Conservation (phyloP, 306 rosid genomes). For the Cucurbita maxima region DNA sequence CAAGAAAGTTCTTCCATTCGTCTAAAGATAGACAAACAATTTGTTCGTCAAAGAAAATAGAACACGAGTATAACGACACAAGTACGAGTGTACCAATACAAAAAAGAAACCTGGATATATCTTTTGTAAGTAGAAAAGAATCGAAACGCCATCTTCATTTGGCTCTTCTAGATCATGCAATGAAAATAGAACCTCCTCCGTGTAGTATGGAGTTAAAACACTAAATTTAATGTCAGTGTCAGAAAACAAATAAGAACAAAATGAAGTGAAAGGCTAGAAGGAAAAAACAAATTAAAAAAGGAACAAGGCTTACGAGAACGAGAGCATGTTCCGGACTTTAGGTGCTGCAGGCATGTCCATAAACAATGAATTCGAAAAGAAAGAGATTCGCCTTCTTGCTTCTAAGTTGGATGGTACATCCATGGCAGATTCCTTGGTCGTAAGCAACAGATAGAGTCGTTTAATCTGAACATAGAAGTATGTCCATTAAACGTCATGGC, state of each 20-base stretch:
- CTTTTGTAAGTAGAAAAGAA: slow-evolving; percentile 84
- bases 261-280: not conserved
- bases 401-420: slow-evolving; percentile 95
- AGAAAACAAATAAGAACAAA: not conserved
- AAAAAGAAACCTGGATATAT: slow-evolving; percentile 58
- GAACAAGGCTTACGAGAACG: slow-evolving; percentile 72
- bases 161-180: slow-evolving; percentile 48
- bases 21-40: slow-evolving; percentile 30
- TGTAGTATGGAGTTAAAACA: slow-evolving; percentile 87
- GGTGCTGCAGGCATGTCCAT: slow-evolving; percentile 96
- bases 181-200: slow-evolving; percentile 92
- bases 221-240: slow-evolving; percentile 22
- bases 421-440: slow-evolving; percentile 97
- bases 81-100: not conserved
- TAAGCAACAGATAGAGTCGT: slow-evolving; percentile 63
- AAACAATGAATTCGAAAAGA: slow-evolving; percentile 86
- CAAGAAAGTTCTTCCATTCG: slow-evolving; percentile 89
- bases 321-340: slow-evolving; percentile 97
- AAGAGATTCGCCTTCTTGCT: slow-evolving; percentile 89
- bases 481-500: not conserved
- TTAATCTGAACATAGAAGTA: slow-evolving; percentile 40
- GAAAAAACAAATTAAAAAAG: not conserved
- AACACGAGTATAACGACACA: not conserved
- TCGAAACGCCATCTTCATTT: slow-evolving; percentile 93
- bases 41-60: not conserved